Evolutionary conservation across 352 stramenopile genomes (phyloP).

Genomic region (Aphanomyces euteiches): DNA sequence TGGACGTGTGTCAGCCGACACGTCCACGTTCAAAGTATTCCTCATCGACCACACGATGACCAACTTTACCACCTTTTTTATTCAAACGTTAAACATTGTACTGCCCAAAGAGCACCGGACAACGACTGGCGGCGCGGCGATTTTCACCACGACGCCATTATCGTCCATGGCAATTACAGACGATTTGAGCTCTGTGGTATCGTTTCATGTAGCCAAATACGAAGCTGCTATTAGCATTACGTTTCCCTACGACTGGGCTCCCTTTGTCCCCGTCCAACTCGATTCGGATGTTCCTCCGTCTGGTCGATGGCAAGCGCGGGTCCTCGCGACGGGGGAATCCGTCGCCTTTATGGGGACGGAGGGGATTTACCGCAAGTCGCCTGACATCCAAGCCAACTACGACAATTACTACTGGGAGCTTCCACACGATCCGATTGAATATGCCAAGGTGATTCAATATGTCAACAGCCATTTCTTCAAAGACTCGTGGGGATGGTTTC

Average conservation of each 20-base stretch:
- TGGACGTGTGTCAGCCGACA: neutral
- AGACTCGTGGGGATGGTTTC: slow-evolving; percentile 5
- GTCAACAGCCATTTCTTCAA: neutral
- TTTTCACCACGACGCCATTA: neutral
- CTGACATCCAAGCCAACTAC: slow-evolving; percentile 15
- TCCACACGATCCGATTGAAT: slow-evolving; percentile 15
- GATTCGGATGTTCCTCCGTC: neutral
- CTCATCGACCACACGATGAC: neutral
- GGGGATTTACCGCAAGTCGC: slow-evolving; percentile 21
- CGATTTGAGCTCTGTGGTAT: neutral
- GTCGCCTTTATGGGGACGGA: slow-evolving; percentile 1
- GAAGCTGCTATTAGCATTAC: neutral
- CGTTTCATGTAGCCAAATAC: neutral
- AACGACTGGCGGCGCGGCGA: neutral
- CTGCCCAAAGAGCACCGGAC: neutral
- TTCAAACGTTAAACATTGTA: neutral
- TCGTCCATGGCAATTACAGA: neutral
- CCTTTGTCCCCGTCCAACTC: neutral
- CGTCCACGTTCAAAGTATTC: neutral
- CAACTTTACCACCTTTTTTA: neutral
- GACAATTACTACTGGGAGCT: slow-evolving; percentile 23
- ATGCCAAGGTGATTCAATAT: slow-evolving; percentile 5
- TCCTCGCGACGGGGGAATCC: neutral
- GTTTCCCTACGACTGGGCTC: slow-evolving; percentile 11
- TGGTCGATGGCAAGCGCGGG: neutral